Evolutionary conservation across 2,329 filamentous ascomycete genomes (phyloP).

Genomic region (Diaporthe nobilis): DNA sequence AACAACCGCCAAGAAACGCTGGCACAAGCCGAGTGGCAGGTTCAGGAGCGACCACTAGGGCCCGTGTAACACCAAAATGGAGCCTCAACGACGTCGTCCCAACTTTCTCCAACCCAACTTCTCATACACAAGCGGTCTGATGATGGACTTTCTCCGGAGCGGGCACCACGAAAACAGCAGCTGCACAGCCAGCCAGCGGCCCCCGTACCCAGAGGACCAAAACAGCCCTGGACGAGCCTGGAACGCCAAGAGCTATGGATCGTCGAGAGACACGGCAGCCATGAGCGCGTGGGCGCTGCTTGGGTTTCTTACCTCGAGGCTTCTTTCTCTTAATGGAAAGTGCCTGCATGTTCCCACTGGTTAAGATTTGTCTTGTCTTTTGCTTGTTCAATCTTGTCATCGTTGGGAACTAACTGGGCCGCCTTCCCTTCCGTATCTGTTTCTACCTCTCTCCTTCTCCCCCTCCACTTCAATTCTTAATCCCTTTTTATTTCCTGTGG

Average conservation of each 20-base stretch:
- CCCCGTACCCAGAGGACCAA: constrained; percentile 7
- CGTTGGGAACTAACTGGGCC: constrained; percentile 31
- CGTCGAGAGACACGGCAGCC: constrained; percentile 5
- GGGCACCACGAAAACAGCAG: background rate
- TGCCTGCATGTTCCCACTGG: constrained; percentile 9
- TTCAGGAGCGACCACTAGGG: background rate
- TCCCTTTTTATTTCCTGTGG: constrained; percentile 24
- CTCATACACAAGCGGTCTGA: constrained; percentile 39
- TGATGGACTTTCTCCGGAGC: constrained; percentile 16
- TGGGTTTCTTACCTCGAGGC: background rate
- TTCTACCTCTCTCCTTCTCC: constrained; percentile 25
- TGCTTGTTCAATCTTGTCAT: constrained; percentile 11
- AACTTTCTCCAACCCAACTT: constrained; percentile 33
- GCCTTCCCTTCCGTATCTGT: constrained; percentile 15
- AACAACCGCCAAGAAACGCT: constrained; percentile 39
- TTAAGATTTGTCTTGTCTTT: constrained; percentile 5
- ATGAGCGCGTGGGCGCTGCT: background rate
- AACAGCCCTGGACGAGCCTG: constrained; percentile 29
- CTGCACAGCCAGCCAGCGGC: constrained; percentile 24
- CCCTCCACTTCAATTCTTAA: constrained; percentile 31
- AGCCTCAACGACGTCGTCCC: constrained; percentile 29
- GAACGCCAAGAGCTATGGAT: constrained; percentile 36
- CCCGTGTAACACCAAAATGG: background rate
- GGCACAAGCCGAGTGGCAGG: constrained; percentile 25
- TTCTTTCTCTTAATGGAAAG: constrained; percentile 33